Conservation (phyloP, 768 basidiomycete species). For the Leccinum barrowsii region DNA sequence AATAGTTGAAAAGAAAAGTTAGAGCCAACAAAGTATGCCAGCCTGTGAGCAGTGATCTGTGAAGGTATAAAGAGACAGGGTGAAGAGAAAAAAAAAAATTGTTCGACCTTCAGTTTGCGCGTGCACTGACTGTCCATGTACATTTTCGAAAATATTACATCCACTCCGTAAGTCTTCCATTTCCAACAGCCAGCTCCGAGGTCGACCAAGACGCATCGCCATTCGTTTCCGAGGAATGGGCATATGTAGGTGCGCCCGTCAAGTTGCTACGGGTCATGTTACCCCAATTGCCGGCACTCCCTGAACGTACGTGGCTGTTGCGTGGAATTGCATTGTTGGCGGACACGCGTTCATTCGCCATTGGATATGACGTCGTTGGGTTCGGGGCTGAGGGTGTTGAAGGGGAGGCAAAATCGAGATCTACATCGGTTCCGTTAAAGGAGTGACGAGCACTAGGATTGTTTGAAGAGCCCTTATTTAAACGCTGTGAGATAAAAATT, state of each 20-base stretch:
- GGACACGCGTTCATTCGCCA: constrained; percentile 37
- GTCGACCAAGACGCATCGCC: constrained; percentile 59
- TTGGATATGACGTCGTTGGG: constrained; percentile 39
- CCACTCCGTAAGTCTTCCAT: constrained; percentile 52
- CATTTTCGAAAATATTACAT: constrained; percentile 22
- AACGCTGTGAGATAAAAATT: constrained; percentile 35
- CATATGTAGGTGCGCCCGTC: constrained; percentile 46
- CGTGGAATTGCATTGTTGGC: constrained; percentile 38
- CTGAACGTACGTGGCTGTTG: constrained; percentile 68
- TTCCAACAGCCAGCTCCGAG: constrained; percentile 47
- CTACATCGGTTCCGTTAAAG: constrained; percentile 68
- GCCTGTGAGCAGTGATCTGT: constrained; percentile 6
- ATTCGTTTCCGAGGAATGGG: constrained; percentile 51
- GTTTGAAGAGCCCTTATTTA: constrained; percentile 45
- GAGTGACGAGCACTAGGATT: constrained; percentile 65
- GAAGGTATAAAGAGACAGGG: constrained; percentile 6
- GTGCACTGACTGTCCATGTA: constrained; percentile 1
- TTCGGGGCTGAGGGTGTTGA: constrained; percentile 48
- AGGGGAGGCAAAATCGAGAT: constrained; percentile 55
- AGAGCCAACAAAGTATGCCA: constrained; percentile 9
- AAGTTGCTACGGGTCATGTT: constrained; percentile 55
- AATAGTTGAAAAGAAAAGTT: constrained; percentile 22
- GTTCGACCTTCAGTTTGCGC: constrained; percentile 40
- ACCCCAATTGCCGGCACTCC: constrained; percentile 81
- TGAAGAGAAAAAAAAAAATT: constrained; percentile 24